These are phyloP conservation scores for Pseudisothecium myosuroides DNA, from an alignment of 225 moss, liverwort and hornwort genomes.

Conservation along the genomic window DNA sequence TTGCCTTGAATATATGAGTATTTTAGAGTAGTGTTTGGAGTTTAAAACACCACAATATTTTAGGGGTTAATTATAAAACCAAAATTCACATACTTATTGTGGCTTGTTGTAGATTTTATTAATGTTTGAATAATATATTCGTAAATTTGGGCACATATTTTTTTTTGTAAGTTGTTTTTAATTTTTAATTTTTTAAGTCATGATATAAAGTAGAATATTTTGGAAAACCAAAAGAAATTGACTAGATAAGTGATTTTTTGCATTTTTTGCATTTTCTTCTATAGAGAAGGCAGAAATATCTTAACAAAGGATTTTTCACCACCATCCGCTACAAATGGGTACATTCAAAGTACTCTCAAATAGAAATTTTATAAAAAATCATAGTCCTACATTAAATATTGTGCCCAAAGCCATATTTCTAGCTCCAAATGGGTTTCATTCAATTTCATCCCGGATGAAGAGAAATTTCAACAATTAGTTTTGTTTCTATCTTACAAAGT, in stretches of 20 bases:
- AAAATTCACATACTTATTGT: background rate
- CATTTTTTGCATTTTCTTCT: background rate
- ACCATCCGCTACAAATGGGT: background rate
- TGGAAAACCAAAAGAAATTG: background rate
- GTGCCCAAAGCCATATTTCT: background rate
- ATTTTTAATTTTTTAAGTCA: background rate
- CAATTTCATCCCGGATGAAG: background rate
- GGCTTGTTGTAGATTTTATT: too few relatives aligned
- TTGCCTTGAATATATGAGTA: too few relatives aligned
- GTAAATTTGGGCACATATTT: accelerated
- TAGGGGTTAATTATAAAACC: background rate
- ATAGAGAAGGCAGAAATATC: background rate
- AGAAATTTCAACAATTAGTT: background rate
- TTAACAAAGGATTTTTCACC: background rate
- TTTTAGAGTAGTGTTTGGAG: too few relatives aligned
- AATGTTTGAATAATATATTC: background rate
- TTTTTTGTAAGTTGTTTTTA: background rate
- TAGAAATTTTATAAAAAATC: background rate
- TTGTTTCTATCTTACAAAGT: background rate
- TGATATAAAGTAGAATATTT: too few relatives aligned
- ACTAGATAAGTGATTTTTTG: accelerated
- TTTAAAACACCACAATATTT: background rate
- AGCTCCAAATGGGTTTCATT: background rate
- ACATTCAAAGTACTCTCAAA: background rate
- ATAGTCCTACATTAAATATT: background rate